These are phyloP conservation scores for Fimicolochytrium jonesii DNA, from an alignment of 192 early-diverging fungal species.

Conservation along the genomic window DNA sequence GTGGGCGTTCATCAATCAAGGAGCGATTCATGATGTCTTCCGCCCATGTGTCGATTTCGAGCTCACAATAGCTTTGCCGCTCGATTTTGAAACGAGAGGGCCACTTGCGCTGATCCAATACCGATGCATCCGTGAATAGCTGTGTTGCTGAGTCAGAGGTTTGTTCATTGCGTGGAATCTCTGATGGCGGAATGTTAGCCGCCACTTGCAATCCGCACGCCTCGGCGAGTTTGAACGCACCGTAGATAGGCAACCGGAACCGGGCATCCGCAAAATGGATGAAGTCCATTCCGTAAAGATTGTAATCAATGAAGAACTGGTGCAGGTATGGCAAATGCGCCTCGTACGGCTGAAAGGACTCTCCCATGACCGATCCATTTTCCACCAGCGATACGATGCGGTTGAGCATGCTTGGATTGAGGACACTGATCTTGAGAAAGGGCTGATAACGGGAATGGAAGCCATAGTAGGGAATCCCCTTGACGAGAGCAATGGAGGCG, in stretches of 20 bases:
- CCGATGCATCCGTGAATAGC: too few relatives aligned
- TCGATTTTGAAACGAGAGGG: not conserved
- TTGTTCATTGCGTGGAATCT: too few relatives aligned
- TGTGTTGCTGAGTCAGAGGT: too few relatives aligned
- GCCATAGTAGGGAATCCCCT: constrained; percentile 86
- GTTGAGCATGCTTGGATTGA: constrained; percentile 55
- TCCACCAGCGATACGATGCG: constrained; percentile 64
- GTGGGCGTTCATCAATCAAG: constrained; percentile 31
- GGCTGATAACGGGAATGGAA: constrained; percentile 62
- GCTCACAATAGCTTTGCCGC: constrained; percentile 61
- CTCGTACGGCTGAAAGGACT: constrained; percentile 68
- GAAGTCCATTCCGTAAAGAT: constrained; percentile 84
- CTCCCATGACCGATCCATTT: constrained; percentile 69
- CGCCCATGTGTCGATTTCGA: constrained; percentile 68
- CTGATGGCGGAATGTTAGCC: too few relatives aligned
- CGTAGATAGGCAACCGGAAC: constrained; percentile 30
- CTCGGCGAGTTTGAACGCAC: too few relatives aligned
- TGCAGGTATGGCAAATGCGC: constrained; percentile 75
- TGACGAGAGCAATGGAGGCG: constrained; percentile 65
- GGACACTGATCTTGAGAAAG: constrained; percentile 74
- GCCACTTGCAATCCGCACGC: too few relatives aligned
- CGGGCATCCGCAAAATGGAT: constrained; percentile 50
- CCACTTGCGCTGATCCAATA: constrained; percentile 14
- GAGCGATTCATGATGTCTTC: constrained; percentile 61
- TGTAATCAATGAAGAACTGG: constrained; percentile 86